Percentiles rank a stretch among this genome's conserved stretches.
phyloP scores from a whole-genome alignment of 1,284 basidiomycete genomes.

The Coniophora puteana region DNA sequence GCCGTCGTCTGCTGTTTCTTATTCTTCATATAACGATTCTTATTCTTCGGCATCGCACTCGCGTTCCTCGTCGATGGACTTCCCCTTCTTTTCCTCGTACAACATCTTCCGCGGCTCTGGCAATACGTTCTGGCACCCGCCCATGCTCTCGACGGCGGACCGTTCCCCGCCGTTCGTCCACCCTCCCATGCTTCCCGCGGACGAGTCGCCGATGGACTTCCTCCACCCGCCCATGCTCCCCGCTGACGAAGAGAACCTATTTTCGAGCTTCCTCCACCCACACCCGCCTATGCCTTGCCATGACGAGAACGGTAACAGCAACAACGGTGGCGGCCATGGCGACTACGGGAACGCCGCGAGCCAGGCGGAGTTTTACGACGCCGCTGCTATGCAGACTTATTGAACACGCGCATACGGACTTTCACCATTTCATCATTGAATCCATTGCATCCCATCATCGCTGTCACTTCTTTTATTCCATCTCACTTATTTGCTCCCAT shows the following conservation, averaged over 20 bases:
- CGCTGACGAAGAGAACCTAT: slow-evolving; percentile 49
- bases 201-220: slow-evolving; percentile 48
- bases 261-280: slow-evolving; percentile 52
- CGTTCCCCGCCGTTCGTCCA: slow-evolving; percentile 52
- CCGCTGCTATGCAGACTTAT: slow-evolving; percentile 23
- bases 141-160: slow-evolving; percentile 54
- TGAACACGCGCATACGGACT: no score
- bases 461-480: no score
- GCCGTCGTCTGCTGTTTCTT: slow-evolving; percentile 56
- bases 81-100: slow-evolving; percentile 47
- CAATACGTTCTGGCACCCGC: slow-evolving; percentile 70
- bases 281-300: slow-evolving; percentile 53
- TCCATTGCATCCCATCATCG: no score
- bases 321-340: slow-evolving; percentile 35
- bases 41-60: slow-evolving; percentile 41
- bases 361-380: slow-evolving; percentile 25
- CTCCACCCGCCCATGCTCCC: slow-evolving; percentile 45
- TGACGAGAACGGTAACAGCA: slow-evolving; percentile 25
- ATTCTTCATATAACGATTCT: slow-evolving; percentile 43
- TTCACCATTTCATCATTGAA: no score
- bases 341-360: slow-evolving; percentile 11
- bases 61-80: slow-evolving; percentile 56
- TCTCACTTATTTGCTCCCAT: no score
- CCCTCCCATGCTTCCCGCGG: slow-evolving; percentile 54
- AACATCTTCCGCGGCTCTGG: slow-evolving; percentile 48